Evolutionary conservation across 352 stramenopile species (phyloP).

Genomic region (Phytophthora uliginosa): DNA sequence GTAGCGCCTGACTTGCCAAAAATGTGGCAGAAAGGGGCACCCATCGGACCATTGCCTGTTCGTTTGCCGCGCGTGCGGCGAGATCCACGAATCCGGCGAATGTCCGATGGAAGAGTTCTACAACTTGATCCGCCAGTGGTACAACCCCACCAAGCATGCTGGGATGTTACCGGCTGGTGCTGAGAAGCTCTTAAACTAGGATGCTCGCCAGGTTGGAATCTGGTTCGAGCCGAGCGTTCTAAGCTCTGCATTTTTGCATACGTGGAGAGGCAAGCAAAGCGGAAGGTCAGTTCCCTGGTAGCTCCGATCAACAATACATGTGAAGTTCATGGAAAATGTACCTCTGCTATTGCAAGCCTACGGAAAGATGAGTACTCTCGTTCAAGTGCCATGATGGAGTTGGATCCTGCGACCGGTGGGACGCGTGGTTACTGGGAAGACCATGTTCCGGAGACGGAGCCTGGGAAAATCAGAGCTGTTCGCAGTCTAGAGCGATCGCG

Average conservation of each 20-base stretch:
- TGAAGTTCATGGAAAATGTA: conserved; percentile 19
- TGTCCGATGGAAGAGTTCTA: conserved; percentile 21
- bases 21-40: conserved; percentile 8
- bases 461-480: too few relatives aligned
- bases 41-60: conserved; percentile 16
- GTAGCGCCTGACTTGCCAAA: conserved; percentile 14
- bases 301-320: conserved; percentile 9
- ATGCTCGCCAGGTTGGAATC: conserved; percentile 15
- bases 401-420: conserved; percentile 2
- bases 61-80: conserved; percentile 11
- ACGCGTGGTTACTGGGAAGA: too few relatives aligned
- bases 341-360: not conserved
- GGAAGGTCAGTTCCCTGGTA: not conserved
- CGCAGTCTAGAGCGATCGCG: too few relatives aligned
- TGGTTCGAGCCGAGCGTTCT: too few relatives aligned
- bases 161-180: conserved; percentile 6
- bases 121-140: conserved; percentile 21
- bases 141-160: conserved; percentile 11
- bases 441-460: too few relatives aligned
- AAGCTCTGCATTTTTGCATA: not conserved
- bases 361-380: conserved; percentile 3
- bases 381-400: conserved; percentile 4
- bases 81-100: conserved; percentile 6
- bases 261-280: not conserved
- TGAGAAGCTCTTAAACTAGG: conserved; percentile 26